phyloP scores from a whole-genome alignment of 371 early-diverging fungal genomes.

The Mortierella sp. region DNA sequence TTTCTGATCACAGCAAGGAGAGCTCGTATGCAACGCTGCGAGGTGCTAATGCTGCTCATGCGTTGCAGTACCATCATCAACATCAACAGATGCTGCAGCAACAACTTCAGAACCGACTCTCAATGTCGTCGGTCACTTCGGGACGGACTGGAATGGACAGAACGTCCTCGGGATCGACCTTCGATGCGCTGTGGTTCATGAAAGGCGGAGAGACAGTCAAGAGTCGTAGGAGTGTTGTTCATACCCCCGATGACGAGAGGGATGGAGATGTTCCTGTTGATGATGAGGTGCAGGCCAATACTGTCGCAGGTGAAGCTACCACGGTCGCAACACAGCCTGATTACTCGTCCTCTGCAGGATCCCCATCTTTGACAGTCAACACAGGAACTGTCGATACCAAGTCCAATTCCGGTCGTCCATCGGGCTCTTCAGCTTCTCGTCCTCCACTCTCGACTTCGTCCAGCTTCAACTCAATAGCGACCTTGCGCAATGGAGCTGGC shows the following conservation, averaged over 20 bases:
- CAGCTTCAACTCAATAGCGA: conserved; percentile 16
- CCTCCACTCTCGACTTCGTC: conserved; percentile 19
- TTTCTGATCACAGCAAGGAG: conserved; percentile 47
- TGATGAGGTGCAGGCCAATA: neutral
- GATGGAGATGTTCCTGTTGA: neutral
- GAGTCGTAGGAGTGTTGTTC: conserved; percentile 1
- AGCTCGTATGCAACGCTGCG: conserved; percentile 45
- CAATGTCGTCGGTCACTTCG: conserved; percentile 22
- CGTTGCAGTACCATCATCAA: conserved; percentile 48
- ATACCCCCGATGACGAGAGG: conserved; percentile 11
- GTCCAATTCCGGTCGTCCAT: neutral
- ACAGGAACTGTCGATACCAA: neutral
- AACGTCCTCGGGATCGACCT: conserved; percentile 40
- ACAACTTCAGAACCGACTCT: conserved; percentile 39
- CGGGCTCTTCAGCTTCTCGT: neutral
- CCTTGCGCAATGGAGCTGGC: conserved; percentile 33
- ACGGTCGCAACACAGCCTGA: neutral
- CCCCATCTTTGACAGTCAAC: neutral
- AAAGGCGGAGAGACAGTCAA: conserved; percentile 26
- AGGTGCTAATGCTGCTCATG: conserved; percentile 39
- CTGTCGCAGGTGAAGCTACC: neutral
- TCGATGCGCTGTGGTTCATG: conserved; percentile 53
- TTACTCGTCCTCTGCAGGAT: conserved; percentile 11
- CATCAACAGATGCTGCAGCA: conserved; percentile 46
- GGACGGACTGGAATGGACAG: conserved; percentile 26